Conservation (phyloP, 2,329 filamentous ascomycete genomes). For the Sordariomycetes sp. region DNA sequence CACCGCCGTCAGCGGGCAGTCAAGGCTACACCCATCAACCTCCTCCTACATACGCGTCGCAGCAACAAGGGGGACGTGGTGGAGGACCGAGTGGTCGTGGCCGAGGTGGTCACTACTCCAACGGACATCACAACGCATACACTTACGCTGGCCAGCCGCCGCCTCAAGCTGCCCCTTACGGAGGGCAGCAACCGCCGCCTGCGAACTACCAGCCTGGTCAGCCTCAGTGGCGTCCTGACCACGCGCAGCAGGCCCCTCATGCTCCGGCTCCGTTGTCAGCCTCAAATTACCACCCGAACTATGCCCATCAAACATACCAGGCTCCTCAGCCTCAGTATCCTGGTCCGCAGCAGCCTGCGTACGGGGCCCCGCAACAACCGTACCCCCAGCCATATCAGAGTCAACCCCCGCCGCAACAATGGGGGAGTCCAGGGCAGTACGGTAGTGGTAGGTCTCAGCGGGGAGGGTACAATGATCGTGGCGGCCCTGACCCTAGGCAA, state of each 20-base stretch:
- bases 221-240: slow-evolving; percentile 32
- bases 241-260: slow-evolving; percentile 30
- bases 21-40: neutral
- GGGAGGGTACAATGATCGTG: slow-evolving; percentile 36
- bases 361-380: slow-evolving; percentile 28
- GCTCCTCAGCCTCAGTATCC: slow-evolving; percentile 24
- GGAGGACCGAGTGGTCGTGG: slow-evolving; percentile 24
- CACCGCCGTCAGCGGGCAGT: slow-evolving; percentile 20
- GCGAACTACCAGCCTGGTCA: slow-evolving; percentile 26
- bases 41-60: neutral
- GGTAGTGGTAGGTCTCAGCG: slow-evolving; percentile 27
- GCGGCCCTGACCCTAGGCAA: no score
- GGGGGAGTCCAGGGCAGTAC: slow-evolving; percentile 26
- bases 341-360: slow-evolving; percentile 35
- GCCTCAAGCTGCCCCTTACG: slow-evolving; percentile 28
- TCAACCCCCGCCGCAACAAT: slow-evolving; percentile 24
- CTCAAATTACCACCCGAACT: slow-evolving; percentile 50
- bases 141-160: slow-evolving; percentile 16
- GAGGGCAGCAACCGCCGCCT: slow-evolving; percentile 25
- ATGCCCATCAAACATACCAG: slow-evolving; percentile 48
- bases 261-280: slow-evolving; percentile 37
- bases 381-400: slow-evolving; percentile 25
- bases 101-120: slow-evolving; percentile 27
- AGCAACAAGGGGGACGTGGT: slow-evolving; percentile 23
- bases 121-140: slow-evolving; percentile 16